Conservation (phyloP, 306 rosid genomes). For the Ammopiptanthus mongolicus region DNA sequence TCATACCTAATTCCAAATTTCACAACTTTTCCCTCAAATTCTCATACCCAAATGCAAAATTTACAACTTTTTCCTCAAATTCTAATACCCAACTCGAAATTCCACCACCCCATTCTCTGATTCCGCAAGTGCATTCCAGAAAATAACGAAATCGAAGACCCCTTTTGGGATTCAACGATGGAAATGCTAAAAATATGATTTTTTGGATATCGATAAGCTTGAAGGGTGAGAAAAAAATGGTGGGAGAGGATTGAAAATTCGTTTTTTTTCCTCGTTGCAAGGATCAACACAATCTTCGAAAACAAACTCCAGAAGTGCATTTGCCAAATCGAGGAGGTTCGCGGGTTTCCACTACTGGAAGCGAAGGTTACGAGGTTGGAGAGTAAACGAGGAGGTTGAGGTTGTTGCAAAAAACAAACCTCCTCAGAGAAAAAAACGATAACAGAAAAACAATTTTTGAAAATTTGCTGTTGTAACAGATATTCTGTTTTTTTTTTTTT, state of each 20-base stretch:
- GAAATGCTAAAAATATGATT: neutral
- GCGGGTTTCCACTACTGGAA: conserved; percentile 27
- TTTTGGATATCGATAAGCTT: neutral
- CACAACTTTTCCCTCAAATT: conserved; percentile 23
- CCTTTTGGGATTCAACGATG: conserved; percentile 12
- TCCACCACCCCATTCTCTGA: conserved; percentile 22
- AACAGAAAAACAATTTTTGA: neutral
- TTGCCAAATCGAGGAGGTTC: conserved; percentile 36
- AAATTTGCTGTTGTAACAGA: conserved; percentile 5
- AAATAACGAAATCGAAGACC: neutral
- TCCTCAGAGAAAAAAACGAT: conserved; percentile 22
- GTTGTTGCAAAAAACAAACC: conserved; percentile 45
- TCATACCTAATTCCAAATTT: conserved; percentile 20
- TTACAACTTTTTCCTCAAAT: conserved; percentile 22
- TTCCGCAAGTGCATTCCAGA: conserved; percentile 16
- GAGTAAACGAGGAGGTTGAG: conserved; percentile 36
- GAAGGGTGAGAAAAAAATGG: neutral
- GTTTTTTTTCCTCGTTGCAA: neutral
- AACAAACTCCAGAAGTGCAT: conserved; percentile 37
- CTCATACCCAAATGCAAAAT: conserved; percentile 20
- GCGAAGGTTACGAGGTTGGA: conserved; percentile 46
- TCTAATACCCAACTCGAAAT: conserved; percentile 20
- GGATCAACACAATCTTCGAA: conserved; percentile 8
- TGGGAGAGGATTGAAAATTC: neutral
- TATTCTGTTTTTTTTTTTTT: neutral